These are phyloP conservation scores for Quercus engelmannii DNA, from an alignment of 306 rosid genomes.

Conservation along the genomic window DNA sequence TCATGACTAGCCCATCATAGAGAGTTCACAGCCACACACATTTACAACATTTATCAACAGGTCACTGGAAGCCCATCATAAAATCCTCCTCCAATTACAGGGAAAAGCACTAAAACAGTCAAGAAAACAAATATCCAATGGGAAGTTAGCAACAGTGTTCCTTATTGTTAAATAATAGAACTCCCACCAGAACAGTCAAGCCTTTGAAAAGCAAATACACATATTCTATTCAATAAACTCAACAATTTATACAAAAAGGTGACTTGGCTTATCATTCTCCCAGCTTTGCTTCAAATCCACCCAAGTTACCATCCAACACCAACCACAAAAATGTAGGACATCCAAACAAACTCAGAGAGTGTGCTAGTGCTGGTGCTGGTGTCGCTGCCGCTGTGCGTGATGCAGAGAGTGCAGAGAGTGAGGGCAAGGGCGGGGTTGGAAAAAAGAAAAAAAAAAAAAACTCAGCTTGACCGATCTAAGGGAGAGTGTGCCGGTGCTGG, in stretches of 20 bases:
- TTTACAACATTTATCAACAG: constrained; percentile 10
- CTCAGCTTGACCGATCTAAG: too few relatives aligned
- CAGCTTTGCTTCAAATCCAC: constrained; percentile 43
- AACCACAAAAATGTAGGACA: constrained; percentile 6
- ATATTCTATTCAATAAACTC: constrained; percentile 19
- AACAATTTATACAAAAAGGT: constrained; percentile 15
- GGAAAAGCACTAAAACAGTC: neutral
- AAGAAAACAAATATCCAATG: constrained; percentile 13
- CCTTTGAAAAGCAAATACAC: constrained; percentile 21
- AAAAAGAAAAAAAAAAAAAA: too few relatives aligned
- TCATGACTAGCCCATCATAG: constrained; percentile 23
- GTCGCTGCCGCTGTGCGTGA: too few relatives aligned
- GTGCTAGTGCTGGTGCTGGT: too few relatives aligned
- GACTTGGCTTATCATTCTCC: constrained; percentile 32
- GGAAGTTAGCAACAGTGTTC: neutral
- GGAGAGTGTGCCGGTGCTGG: too few relatives aligned
- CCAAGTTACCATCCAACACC: constrained; percentile 26
- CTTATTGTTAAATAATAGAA: constrained; percentile 3
- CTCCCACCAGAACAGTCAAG: constrained; percentile 14
- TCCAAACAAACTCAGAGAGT: neutral
- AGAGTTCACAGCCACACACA: constrained; percentile 30
- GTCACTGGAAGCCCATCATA: constrained; percentile 16
- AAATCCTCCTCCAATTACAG: neutral
- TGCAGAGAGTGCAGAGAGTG: too few relatives aligned
- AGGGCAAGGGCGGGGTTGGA: too few relatives aligned